Evolutionary conservation across 2,329 filamentous ascomycete genomes (phyloP).

Genomic region (Elsinoe necatrix): DNA sequence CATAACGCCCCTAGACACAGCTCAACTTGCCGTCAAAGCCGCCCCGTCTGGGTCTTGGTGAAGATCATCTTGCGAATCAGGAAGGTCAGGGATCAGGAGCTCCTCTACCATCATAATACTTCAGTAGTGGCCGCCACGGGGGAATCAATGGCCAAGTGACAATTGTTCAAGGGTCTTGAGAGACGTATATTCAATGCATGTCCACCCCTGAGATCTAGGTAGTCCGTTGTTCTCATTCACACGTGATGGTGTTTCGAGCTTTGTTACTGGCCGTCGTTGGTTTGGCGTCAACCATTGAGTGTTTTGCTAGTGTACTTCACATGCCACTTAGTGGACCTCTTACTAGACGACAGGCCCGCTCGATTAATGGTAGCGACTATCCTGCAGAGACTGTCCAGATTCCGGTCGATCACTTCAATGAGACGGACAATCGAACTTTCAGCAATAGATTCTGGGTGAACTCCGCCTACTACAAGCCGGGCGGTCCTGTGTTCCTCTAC

Average conservation of each 20-base stretch:
- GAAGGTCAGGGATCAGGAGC: constrained; percentile 6
- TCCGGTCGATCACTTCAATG: constrained; percentile 22
- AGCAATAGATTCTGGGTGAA: constrained; percentile 20
- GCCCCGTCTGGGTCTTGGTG: constrained; percentile 1
- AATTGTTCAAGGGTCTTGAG: not conserved
- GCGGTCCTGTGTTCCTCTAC: constrained; percentile 21
- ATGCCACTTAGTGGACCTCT: constrained; percentile 1
- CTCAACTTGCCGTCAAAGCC: constrained; percentile 10
- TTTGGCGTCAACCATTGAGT: not conserved
- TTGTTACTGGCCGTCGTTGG: not conserved
- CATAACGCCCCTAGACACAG: not conserved
- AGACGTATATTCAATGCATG: not conserved
- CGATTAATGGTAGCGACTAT: constrained; percentile 16
- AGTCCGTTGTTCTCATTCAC: not conserved
- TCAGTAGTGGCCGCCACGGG: not conserved
- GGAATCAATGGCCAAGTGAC: not conserved
- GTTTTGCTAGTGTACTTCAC: not conserved
- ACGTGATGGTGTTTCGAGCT: not conserved
- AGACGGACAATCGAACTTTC: constrained; percentile 18
- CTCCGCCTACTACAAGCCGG: constrained; percentile 17
- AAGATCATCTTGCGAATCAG: constrained; percentile 12
- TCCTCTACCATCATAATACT: constrained; percentile 6
- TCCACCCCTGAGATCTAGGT: not conserved
- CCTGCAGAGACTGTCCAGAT: constrained; percentile 16
- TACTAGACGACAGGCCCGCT: not conserved